Percentiles rank a stretch among this genome's conserved stretches.
Evolutionary conservation across 805 yeast genomes (phyloP).

Genomic region (Monosporozyma servazzii): DNA sequence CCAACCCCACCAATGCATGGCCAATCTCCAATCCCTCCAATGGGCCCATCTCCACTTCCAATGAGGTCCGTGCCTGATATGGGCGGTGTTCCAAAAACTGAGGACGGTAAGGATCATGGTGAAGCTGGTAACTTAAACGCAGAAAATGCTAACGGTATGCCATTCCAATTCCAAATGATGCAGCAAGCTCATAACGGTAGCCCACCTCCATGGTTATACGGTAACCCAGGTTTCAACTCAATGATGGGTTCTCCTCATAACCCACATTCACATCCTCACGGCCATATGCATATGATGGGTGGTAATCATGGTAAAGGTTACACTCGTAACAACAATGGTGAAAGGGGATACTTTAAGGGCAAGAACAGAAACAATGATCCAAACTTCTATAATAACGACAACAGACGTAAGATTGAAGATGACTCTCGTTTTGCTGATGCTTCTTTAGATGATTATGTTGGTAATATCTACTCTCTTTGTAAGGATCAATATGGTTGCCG

Average conservation of each 20-base stretch:
- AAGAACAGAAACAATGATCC: slow-evolving; percentile 6
- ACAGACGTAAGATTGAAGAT: slow-evolving; percentile 40
- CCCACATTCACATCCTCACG: slow-evolving; percentile 14
- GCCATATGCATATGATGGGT: slow-evolving; percentile 6
- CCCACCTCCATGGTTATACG: slow-evolving; percentile 30
- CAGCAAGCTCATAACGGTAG: slow-evolving; percentile 18
- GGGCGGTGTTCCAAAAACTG: neutral
- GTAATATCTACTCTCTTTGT: slow-evolving; percentile 71
- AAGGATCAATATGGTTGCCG: slow-evolving; percentile 97
- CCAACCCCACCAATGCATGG: slow-evolving; percentile 19
- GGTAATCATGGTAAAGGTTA: slow-evolving; percentile 5
- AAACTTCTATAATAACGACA: slow-evolving; percentile 4
- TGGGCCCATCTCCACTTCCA: slow-evolving; percentile 13
- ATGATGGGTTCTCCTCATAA: slow-evolving; percentile 24
- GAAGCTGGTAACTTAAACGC: neutral
- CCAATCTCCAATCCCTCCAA: slow-evolving; percentile 14
- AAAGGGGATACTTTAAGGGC: slow-evolving; percentile 1
- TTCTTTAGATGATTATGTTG: slow-evolving; percentile 55
- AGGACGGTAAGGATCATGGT: neutral
- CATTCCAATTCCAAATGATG: slow-evolving; percentile 9
- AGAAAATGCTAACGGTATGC: slow-evolving; percentile 2
- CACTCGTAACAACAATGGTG: slow-evolving; percentile 9
- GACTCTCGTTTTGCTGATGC: slow-evolving; percentile 63
- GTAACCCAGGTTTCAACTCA: slow-evolving; percentile 22
- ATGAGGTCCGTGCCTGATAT: slow-evolving; percentile 6